Base-by-base conservation (phyloP, 345 rosid genomes). In the Streptanthus diversifolius region DNA sequence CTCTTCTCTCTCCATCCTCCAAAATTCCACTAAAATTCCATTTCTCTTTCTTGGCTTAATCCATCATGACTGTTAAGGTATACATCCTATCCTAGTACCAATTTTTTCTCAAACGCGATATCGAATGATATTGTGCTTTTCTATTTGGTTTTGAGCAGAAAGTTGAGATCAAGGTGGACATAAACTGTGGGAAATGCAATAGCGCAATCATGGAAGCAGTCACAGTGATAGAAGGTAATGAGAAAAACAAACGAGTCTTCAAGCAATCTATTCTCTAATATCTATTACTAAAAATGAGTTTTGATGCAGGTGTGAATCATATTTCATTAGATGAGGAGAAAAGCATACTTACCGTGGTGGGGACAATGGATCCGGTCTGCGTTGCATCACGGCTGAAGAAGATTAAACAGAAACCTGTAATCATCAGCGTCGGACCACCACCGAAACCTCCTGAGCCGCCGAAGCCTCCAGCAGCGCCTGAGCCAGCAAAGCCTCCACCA, bases 371-470 rank as follows among this genome's bases (percentile, higher is more conserved):
- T 77, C 80, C 80, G 37, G 17, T 77, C 3, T 77, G 80, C 5
- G 72, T 77, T 12, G 76, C 76, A 15, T 22, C 33, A 17, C 18
- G 71, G 5, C 56, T 77, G 2, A 71, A 39, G 67, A 77, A 70
- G 67, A 77, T 77, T 39, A 77, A 77, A 49, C 80, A 77, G 70
- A 77, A 71, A 48, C 80, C 80, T 21, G 80, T 77, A 5, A 77
- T 77, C 47, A 57, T 77, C 2, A 70, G 76, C 30, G 62, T 77
- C 22, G 80, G 80, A 70, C 71, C 80, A 70, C 71, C 79, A 70
- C 79, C 68, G 15, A 68, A 75, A 5, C 79, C 79, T 36, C 69
- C 79, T 0, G 79, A 60, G 1, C 70, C 69, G 7, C 49, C 63
- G 13, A 61, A 52, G 7, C 70, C 65, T 22, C 51, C 55, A 49